Percentiles rank a stretch among this genome's conserved stretches.
Conservation (phyloP, 345 rosid species). For the Populus ilicifolia region DNA sequence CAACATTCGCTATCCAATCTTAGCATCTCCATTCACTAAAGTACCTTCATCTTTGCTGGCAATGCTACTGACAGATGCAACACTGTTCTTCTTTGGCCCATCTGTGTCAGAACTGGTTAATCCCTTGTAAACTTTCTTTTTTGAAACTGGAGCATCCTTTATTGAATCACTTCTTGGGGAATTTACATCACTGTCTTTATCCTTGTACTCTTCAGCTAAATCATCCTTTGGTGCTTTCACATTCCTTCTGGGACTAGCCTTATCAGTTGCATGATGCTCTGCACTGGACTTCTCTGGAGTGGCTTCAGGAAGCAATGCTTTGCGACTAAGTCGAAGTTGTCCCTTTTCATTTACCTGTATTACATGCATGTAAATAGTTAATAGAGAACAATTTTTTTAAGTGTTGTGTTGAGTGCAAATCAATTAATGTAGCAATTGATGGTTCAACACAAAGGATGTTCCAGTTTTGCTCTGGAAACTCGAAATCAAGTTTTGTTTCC, state of each 20-base stretch:
- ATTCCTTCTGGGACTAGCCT: no score
- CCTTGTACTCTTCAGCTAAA: slow-evolving; percentile 32
- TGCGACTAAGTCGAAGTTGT: slow-evolving; percentile 89
- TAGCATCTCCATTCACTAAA: slow-evolving; percentile 64
- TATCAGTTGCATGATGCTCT: slow-evolving; percentile 25
- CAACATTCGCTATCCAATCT: slow-evolving; percentile 35
- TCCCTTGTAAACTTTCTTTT: slow-evolving; percentile 59
- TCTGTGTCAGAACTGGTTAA: slow-evolving; percentile 42
- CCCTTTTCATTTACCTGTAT: slow-evolving; percentile 88
- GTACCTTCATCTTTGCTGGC: slow-evolving; percentile 39
- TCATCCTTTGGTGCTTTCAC: slow-evolving; percentile 31
- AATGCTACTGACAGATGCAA: slow-evolving; percentile 30
- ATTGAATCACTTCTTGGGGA: slow-evolving; percentile 35
- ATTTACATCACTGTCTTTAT: slow-evolving; percentile 20
- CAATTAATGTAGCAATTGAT: neutral
- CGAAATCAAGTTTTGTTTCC: neutral
- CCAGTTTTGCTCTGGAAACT: neutral
- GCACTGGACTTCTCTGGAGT: slow-evolving; percentile 38
- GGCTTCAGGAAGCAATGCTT: slow-evolving; percentile 73
- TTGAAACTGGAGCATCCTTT: slow-evolving; percentile 38
- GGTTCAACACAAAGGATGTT: neutral
- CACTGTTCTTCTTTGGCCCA: slow-evolving; percentile 38
- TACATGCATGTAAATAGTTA: neutral
- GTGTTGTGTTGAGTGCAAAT: neutral
- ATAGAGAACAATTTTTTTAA: neutral